These are phyloP conservation scores for Candida schatavii DNA, from an alignment of 805 yeast species.

Conservation along the genomic window DNA sequence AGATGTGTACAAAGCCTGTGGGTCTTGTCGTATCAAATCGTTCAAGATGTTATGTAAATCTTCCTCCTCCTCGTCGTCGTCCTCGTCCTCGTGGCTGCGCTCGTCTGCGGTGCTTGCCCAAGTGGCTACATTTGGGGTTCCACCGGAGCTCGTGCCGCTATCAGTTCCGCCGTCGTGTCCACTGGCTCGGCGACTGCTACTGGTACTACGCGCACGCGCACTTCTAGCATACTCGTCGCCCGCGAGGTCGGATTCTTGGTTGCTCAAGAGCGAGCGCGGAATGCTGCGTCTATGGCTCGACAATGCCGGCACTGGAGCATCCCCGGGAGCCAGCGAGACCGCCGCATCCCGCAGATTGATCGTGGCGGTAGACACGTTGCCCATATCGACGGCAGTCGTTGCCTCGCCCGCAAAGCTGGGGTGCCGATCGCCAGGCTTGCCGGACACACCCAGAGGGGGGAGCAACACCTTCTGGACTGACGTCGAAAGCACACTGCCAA, in stretches of 20 bases:
- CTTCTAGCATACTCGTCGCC: neutral
- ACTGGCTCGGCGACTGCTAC: neutral
- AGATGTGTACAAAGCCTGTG: constrained; percentile 6
- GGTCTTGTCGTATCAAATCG: constrained; percentile 18
- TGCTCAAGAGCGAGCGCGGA: constrained; percentile 2
- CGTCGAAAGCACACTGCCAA: neutral
- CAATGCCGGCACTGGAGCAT: constrained; percentile 6
- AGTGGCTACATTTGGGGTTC: constrained; percentile 1
- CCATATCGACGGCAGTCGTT: constrained; percentile 21
- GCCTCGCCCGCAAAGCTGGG: constrained; percentile 13
- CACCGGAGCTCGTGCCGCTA: constrained; percentile 4
- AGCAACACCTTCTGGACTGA: neutral
- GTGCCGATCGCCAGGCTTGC: neutral
- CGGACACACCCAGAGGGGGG: neutral
- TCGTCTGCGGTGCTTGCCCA: too few relatives aligned
- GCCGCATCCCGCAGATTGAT: neutral
- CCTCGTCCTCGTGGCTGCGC: constrained; percentile 8
- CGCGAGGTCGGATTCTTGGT: constrained; percentile 3
- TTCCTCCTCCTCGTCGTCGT: constrained; percentile 15
- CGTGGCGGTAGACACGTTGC: constrained; percentile 10
- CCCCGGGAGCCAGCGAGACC: constrained; percentile 3
- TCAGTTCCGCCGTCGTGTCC: constrained; percentile 2
- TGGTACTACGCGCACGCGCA: constrained; percentile 2
- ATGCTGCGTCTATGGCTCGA: constrained; percentile 1
- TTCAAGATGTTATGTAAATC: constrained; percentile 22